phyloP scores from a whole-genome alignment of 495 filamentous ascomycete genomes.

The Jackrogersella multiformis region DNA sequence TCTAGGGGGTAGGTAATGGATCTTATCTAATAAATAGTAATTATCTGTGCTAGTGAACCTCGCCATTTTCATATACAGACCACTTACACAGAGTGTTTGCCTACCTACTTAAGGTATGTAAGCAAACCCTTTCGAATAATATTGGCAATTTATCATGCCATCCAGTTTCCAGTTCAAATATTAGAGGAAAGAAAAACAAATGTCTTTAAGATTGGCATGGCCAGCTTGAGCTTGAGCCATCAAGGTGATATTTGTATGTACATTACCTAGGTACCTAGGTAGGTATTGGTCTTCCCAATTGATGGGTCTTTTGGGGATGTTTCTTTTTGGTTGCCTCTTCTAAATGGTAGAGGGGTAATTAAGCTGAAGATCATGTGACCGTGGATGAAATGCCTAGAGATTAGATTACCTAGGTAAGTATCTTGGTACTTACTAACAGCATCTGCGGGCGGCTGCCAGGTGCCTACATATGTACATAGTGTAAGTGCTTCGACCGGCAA shows the following conservation, averaged over 20 bases:
- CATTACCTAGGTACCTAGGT: too few species aligned
- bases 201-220: not conserved
- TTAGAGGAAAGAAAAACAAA: not conserved
- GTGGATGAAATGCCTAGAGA: not conserved
- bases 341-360: conserved; percentile 1
- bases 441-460: conserved; percentile 10
- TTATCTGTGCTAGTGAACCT: not conserved
- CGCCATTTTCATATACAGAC: not conserved
- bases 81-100: too few species aligned
- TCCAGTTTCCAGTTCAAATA: not conserved
- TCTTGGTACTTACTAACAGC: not conserved
- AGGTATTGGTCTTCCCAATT: conserved; percentile 11
- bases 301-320: not conserved
- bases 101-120: too few species aligned
- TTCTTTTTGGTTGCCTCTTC: not conserved
- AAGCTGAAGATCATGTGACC: conserved; percentile 29
- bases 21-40: too few species aligned
- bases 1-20: too few species aligned
- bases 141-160: not conserved
- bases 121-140: too few species aligned
- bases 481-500: conserved; percentile 36
- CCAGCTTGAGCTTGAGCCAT: conserved; percentile 5
- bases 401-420: too few species aligned
- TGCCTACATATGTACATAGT: too few species aligned
- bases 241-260: conserved; percentile 21